These are phyloP conservation scores for Discostella pseudostelligera DNA, from an alignment of 108 stramenopile species.

Conservation along the genomic window DNA sequence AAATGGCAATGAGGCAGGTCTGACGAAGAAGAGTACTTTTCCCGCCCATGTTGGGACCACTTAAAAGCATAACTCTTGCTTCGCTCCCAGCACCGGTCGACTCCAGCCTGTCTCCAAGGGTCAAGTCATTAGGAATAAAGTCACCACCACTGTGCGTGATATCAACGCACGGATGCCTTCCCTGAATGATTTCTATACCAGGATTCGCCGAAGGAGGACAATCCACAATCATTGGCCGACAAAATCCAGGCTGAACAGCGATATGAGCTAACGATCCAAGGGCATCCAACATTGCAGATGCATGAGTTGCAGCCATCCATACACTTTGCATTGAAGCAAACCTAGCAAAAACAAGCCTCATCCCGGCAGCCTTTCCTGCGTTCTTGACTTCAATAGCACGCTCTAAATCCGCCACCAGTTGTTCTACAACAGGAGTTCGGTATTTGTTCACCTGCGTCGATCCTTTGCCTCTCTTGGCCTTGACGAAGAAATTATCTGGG, in stretches of 20 bases:
- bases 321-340: conserved; percentile 86
- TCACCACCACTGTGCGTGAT: conserved; percentile 66
- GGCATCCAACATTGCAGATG: conserved; percentile 91
- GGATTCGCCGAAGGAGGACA: conserved; percentile 56
- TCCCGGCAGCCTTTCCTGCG: conserved; percentile 85
- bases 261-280: conserved; percentile 89
- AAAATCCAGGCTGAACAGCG: conserved; percentile 75
- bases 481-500: conserved; percentile 81
- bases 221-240: conserved; percentile 71
- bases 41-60: conserved; percentile 98
- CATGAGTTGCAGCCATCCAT: conserved; percentile 89
- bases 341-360: conserved; percentile 92
- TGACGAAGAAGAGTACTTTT: conserved; percentile 97
- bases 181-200: conserved; percentile 75
- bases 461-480: conserved; percentile 86
- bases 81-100: conserved; percentile 23
- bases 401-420: conserved; percentile 77
- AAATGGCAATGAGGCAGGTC: conserved; percentile 93
- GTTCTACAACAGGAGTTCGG: conserved; percentile 71
- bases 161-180: conserved; percentile 95
- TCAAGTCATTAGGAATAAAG: conserved; percentile 95
- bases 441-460: conserved; percentile 91
- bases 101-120: conserved; percentile 55
- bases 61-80: conserved; percentile 80
- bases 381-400: conserved; percentile 77